Percentiles rank a stretch among this genome's conserved stretches.
Evolutionary conservation across 2,329 filamentous ascomycete genomes (phyloP).

Genomic region (Talaromyces sp.): DNA sequence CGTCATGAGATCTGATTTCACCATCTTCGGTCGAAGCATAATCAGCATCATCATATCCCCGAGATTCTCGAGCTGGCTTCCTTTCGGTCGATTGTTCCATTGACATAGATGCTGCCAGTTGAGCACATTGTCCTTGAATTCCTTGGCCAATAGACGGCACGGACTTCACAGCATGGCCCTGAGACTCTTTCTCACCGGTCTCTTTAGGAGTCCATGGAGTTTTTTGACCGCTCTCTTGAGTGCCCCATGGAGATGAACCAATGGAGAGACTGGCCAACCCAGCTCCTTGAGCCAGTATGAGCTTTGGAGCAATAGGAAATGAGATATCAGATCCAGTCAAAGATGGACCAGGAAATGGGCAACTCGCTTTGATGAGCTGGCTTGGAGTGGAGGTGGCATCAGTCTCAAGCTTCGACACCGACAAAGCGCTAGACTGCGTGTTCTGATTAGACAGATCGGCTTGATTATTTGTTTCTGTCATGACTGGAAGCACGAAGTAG

Average conservation of each 20-base stretch:
- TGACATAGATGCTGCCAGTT: background rate
- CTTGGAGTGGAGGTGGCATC: background rate
- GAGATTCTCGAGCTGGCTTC: background rate
- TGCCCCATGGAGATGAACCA: background rate
- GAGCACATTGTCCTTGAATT: background rate
- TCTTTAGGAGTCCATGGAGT: background rate
- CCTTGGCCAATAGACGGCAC: background rate
- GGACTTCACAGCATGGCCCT: background rate
- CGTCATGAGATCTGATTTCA: background rate
- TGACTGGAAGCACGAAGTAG: background rate
- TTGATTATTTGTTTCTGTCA: background rate
- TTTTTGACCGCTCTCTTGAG: background rate
- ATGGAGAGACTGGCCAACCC: background rate
- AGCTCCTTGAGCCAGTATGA: background rate
- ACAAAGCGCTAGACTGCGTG: too few species aligned
- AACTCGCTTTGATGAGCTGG: background rate
- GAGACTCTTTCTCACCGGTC: background rate
- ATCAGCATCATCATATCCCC: constrained; percentile 3
- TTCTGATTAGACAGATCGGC: background rate
- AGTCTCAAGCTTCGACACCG: background rate
- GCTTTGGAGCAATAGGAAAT: background rate
- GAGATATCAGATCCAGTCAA: background rate
- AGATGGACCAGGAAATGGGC: background rate
- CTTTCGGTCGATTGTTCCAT: background rate
- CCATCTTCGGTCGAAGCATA: background rate